Conservation (phyloP, 345 rosid genomes). For the Reutealis trisperma region DNA sequence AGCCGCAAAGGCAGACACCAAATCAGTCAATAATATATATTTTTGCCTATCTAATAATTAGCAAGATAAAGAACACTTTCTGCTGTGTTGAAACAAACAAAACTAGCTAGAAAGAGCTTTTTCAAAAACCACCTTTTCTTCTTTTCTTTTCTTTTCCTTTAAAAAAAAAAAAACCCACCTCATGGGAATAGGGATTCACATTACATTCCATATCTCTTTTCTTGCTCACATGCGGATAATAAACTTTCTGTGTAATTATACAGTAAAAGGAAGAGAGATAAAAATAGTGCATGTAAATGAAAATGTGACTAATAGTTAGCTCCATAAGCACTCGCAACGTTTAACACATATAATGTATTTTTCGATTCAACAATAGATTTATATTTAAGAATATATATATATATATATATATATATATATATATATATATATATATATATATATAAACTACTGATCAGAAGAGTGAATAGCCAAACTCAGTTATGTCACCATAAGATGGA, state of each 20-base stretch:
- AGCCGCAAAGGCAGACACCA: conserved; percentile 34
- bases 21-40: conserved; percentile 11
- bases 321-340: neutral
- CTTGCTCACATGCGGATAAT: conserved; percentile 8
- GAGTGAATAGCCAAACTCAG: conserved; percentile 48
- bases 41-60: neutral
- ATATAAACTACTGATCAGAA: conserved; percentile 15
- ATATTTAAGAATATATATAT: too few species aligned
- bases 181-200: neutral
- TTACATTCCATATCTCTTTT: conserved; percentile 20
- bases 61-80: neutral
- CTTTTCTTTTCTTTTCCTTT: neutral
- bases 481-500: conserved; percentile 45
- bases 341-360: too few species aligned
- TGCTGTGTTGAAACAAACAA: neutral
- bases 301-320: neutral
- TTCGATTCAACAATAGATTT: too few species aligned
- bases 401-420: too few species aligned
- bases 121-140: neutral
- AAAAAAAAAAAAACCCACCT: too few species aligned
- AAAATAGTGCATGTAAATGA: conserved; percentile 21
- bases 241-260: conserved; percentile 18
- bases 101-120: neutral
- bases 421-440: too few species aligned
- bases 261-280: neutral